Base-by-base conservation (phyloP, 1,284 basidiomycete species). In the Laetiporus sulphureus region DNA sequence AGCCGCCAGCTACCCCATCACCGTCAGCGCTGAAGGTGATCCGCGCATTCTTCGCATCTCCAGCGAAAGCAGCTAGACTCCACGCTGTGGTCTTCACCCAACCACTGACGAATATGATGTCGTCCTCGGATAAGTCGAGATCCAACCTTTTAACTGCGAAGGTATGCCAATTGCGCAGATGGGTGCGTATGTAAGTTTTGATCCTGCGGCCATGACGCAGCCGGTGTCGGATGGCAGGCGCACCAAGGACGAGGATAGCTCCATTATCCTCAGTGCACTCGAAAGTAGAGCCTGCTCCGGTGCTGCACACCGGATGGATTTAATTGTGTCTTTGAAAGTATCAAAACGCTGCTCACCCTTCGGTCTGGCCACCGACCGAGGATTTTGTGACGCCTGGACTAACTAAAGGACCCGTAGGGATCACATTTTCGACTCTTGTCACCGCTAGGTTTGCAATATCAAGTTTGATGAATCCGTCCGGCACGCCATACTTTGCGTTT, bases 81-180 rank as follows among this genome's bases (percentile, higher is more conserved):
- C 47, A 49, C 16, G 42, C 23, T n/a, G 40, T 37, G 18, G 41
- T 40, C 32, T 49, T 49, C 18, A 49, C 33, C 37, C 39, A 45
- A 13, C 47, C 47, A 5, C 44, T 32, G 5, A 49, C 47, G 21
- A 49, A 33, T 15, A 27, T 8, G 25, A 27, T 27, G 25, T 27
- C 25, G 8, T 27, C 25, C 8, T 27, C 25, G 13, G 8, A 8
- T 7, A 27, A 8, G 13, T 27, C 25, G 25, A 27, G 8, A 27
- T 27, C 25, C 8, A 27, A 13, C 13, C 13, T 13, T 8, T 27
- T 13, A 27, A 13, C 13, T 7, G 13, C 13, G 13, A 27, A 27
- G 7, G 7, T 7, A 27, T 27, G 13, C 25, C 25, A 27, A 27
- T 13, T 27, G 25, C 13, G 7, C 8, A 27, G 13, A 13, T 27